Evolutionary conservation across 345 rosid species (phyloP).

Genomic region (Euphorbia peplus): DNA sequence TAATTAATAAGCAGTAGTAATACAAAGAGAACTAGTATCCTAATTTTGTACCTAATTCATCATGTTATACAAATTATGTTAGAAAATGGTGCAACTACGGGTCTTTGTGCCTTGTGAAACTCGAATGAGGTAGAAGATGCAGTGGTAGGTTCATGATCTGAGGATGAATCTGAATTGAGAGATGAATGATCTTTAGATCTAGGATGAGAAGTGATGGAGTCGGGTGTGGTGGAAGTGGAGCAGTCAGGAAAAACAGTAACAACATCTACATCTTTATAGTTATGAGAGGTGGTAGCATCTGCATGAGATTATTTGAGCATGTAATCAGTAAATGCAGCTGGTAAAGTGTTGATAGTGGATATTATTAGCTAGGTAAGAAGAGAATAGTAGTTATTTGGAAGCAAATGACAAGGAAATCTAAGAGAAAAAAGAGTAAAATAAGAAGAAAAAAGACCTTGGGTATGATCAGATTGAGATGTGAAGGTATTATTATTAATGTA

Average conservation of each 20-base stretch:
- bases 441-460: constrained; percentile 31
- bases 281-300: constrained; percentile 54
- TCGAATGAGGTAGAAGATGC: constrained; percentile 42
- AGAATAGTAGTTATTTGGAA: too few relatives aligned
- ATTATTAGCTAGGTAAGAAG: too few relatives aligned
- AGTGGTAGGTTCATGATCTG: constrained; percentile 37
- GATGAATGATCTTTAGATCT: constrained; percentile 35
- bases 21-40: too few relatives aligned
- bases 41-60: too few relatives aligned
- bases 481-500: too few relatives aligned
- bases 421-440: too few relatives aligned
- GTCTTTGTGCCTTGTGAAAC: constrained; percentile 59
- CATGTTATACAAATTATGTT: too few relatives aligned
- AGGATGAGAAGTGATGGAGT: constrained; percentile 27
- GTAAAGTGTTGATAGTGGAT: too few relatives aligned
- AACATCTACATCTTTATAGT: constrained; percentile 83
- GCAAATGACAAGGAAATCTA: neutral
- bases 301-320: constrained; percentile 11
- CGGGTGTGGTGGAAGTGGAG: constrained; percentile 31
- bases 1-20: too few relatives aligned
- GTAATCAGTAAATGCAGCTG: neutral
- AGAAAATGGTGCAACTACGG: constrained; percentile 56
- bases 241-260: constrained; percentile 56
- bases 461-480: constrained; percentile 57
- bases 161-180: constrained; percentile 38